phyloP scores from a whole-genome alignment of 345 rosid species.

The Balakata baccata region DNA sequence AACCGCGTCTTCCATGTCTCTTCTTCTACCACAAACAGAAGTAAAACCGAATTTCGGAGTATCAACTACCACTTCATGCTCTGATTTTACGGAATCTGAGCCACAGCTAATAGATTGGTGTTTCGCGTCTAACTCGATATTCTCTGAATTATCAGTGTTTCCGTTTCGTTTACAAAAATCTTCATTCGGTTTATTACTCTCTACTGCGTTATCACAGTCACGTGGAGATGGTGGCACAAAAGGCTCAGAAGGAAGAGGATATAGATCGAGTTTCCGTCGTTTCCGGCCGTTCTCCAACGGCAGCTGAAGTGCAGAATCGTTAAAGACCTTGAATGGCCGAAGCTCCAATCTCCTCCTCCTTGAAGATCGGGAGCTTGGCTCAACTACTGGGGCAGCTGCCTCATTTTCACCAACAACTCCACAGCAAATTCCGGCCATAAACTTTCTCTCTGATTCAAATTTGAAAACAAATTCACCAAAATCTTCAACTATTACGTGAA shows the following conservation, averaged over 20 bases:
- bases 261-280: conserved; percentile 41
- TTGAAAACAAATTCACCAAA: neutral
- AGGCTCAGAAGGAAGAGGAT: neutral
- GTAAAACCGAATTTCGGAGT: conserved; percentile 65
- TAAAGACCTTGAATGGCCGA: conserved; percentile 48
- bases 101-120: neutral
- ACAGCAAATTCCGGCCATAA: conserved; percentile 79
- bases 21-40: conserved; percentile 83
- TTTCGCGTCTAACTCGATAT: neutral
- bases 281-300: conserved; percentile 45
- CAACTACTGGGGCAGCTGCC: conserved; percentile 42
- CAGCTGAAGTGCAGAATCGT: conserved; percentile 41
- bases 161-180: neutral
- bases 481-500: neutral
- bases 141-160: neutral
- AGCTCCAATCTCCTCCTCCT: conserved; percentile 60
- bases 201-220: conserved; percentile 22
- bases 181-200: conserved; percentile 5
- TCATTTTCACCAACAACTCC: conserved; percentile 71
- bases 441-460: neutral
- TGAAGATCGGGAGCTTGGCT: conserved; percentile 47
- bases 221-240: neutral
- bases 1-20: conserved; percentile 97
- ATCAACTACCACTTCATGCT: conserved; percentile 8
- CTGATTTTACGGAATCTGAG: neutral